Evolutionary conservation across 176 grass and related monocot genomes (phyloP), one percentile per base, ranked within the genome.

Genomic region (Phoenix dactylifera): DNA sequence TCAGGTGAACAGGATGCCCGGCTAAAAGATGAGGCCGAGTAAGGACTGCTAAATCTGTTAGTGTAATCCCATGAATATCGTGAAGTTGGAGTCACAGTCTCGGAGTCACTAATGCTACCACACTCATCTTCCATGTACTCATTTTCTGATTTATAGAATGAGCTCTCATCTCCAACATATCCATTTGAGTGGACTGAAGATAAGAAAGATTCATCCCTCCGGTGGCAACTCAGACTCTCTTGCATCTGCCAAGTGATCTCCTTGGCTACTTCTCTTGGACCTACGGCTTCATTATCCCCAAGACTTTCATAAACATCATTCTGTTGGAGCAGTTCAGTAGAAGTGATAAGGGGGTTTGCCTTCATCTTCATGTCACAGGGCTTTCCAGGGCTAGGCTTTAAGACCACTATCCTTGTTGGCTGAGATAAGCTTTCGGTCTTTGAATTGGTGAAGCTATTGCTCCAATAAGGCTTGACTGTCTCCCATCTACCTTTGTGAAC

Each of bases 111-210:
- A 59, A 79, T 63, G 22, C 78, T 74, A 50, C 63, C 73, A 70
- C 64, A 63, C 66, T 85, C 78, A 85, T 90, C 81, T 77, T 83
- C 73, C 22, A 80, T 82, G 76, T 82, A 92, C 25, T 90, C 81
- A 80, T 49, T 76, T 77, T 90, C 86, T 58, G 92, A 96, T 66
- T 66, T 64, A 78, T 75, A 58, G 30, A 98, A 82, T 70, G 93
- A 92, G 59, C 93, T 98, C 39, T 83, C 87, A 65, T 98, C 93
- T 58, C 81, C 87, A 70, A 71, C 74, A 78, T 85, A 98, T 50
- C 93, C 84, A 85, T 92, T 92, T 74, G 93, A 98, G 57, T 77
- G 82, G 50, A 85, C 75, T 59, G 84, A 88, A 78, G 87, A 98
- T 64, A 92, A 52, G 63, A 98, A 70, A 14, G 93, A 98, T 66